A percentile compares a stretch with the other conserved stretches of the same genome.
Conservation (phyloP, 169 alveolate genomes). For the Cryptosporidium viatorum region DNA sequence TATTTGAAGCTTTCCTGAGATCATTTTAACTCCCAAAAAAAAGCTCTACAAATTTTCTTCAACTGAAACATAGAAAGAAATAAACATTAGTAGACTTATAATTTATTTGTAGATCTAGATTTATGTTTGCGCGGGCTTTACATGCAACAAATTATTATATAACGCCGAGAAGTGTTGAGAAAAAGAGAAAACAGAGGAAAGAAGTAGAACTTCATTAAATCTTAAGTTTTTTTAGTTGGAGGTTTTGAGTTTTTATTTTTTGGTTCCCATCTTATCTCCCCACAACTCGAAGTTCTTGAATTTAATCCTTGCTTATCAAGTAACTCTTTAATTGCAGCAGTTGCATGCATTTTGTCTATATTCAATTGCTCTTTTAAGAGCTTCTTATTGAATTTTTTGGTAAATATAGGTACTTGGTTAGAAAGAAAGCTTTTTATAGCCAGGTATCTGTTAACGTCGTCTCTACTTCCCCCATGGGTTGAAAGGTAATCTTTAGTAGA, state of each 20-base stretch:
- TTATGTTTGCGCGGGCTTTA: slow-evolving; percentile 57
- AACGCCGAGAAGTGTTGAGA: not conserved
- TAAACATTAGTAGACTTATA: slow-evolving; percentile 48
- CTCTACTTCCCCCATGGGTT: slow-evolving; percentile 20
- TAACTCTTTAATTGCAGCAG: not conserved
- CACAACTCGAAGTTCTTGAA: not conserved
- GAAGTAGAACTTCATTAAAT: not conserved
- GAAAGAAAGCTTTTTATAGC: not conserved
- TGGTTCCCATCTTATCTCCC: not conserved
- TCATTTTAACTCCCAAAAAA: slow-evolving; percentile 48
- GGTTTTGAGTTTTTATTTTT: not conserved
- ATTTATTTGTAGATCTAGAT: slow-evolving; percentile 70
- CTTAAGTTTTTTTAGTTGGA: not conserved
- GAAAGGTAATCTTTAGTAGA: not conserved
- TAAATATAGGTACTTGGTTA: not conserved
- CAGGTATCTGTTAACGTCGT: slow-evolving; percentile 44
- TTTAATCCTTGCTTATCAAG: not conserved
- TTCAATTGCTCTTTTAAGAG: not conserved
- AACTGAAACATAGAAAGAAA: slow-evolving; percentile 9
- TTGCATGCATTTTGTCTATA: not conserved
- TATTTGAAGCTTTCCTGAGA: slow-evolving; percentile 35
- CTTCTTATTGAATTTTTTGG: not conserved
- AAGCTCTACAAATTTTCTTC: not conserved
- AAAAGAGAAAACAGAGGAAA: not conserved
- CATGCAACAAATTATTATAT: slow-evolving; percentile 11